Percentiles rank a stretch among this genome's conserved stretches.
Conservation (phyloP, 495 filamentous ascomycete genomes). For the Patellaria atrata region DNA sequence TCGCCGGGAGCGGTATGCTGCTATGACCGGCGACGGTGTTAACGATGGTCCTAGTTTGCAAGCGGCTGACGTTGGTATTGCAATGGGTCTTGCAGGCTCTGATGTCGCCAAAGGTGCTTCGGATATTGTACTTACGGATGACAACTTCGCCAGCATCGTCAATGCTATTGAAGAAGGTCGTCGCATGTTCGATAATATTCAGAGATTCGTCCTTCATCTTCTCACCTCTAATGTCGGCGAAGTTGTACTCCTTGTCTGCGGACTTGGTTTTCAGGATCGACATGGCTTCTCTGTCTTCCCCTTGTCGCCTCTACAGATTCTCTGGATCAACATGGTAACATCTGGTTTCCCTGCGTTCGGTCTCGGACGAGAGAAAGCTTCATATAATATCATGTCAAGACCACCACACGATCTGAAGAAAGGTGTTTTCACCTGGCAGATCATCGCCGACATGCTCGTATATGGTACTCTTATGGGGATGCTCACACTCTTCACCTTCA, state of each 20-base stretch:
- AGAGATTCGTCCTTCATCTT: slow-evolving; percentile 62
- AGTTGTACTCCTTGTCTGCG: slow-evolving; percentile 52
- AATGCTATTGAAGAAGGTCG: slow-evolving; percentile 57
- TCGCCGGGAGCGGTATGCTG: slow-evolving; percentile 40
- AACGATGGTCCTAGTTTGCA: slow-evolving; percentile 67
- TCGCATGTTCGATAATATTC: slow-evolving; percentile 63
- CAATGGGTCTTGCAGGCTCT: slow-evolving; percentile 56
- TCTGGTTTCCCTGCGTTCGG: slow-evolving; percentile 58
- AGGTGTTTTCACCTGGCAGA: slow-evolving; percentile 51
- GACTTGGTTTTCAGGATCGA: slow-evolving; percentile 50
- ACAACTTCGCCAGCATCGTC: slow-evolving; percentile 67
- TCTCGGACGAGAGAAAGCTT: slow-evolving; percentile 49
- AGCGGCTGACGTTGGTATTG: slow-evolving; percentile 64
- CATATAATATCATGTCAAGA: slow-evolving; percentile 50
- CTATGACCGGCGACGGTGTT: slow-evolving; percentile 57
- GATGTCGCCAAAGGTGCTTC: slow-evolving; percentile 70
- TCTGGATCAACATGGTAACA: slow-evolving; percentile 62
- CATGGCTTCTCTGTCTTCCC: slow-evolving; percentile 53
- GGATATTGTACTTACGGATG: slow-evolving; percentile 58
- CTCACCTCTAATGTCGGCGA: slow-evolving; percentile 56
- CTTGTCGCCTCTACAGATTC: slow-evolving; percentile 54
- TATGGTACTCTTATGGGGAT: slow-evolving; percentile 53
- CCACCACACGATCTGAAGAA: slow-evolving; percentile 48
- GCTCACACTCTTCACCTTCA: slow-evolving; percentile 48
- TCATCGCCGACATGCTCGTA: slow-evolving; percentile 49